These are phyloP conservation scores for Rozella allomycis DNA, from an alignment of 371 early-diverging fungal species.

Conservation along the genomic window DNA sequence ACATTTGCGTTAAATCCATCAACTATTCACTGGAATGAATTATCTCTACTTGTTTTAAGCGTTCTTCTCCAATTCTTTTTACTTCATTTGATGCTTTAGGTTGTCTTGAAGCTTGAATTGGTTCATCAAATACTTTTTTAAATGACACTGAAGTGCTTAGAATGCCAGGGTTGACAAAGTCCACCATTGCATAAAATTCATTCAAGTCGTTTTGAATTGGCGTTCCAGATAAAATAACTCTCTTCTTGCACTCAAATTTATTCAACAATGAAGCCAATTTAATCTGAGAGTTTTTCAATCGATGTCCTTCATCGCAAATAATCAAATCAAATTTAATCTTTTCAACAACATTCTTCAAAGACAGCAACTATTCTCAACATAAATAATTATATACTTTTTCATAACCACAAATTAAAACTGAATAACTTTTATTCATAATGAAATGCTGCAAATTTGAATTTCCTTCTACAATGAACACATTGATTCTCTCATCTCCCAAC, in stretches of 20 bases:
- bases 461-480: slow-evolving; percentile 60
- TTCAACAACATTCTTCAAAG: slow-evolving; percentile 43
- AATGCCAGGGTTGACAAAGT: slow-evolving; percentile 83
- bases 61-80: slow-evolving; percentile 53
- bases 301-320: slow-evolving; percentile 92
- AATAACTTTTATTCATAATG: slow-evolving; percentile 18
- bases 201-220: slow-evolving; percentile 94
- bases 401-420: slow-evolving; percentile 31
- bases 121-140: slow-evolving; percentile 66
- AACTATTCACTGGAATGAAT: slow-evolving; percentile 10
- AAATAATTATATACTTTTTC: slow-evolving; percentile 54
- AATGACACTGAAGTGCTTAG: slow-evolving; percentile 81
- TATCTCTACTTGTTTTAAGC: slow-evolving; percentile 24
- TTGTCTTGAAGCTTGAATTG: slow-evolving; percentile 83
- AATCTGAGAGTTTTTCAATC: slow-evolving; percentile 66
- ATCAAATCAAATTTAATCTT: slow-evolving; percentile 72
- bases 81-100: slow-evolving; percentile 66
- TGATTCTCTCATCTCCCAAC: slow-evolving; percentile 59
- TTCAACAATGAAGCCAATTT: slow-evolving; percentile 23
- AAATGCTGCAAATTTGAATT: slow-evolving; percentile 30
- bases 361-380: slow-evolving; percentile 73
- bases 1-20: slow-evolving; percentile 19
- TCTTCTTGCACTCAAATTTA: slow-evolving; percentile 41
- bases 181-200: slow-evolving; percentile 80
- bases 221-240: slow-evolving; percentile 89